Evolutionary conservation across 1,139 yeast species (phyloP).

Genomic region (Magnusiomyces magnusii): DNA sequence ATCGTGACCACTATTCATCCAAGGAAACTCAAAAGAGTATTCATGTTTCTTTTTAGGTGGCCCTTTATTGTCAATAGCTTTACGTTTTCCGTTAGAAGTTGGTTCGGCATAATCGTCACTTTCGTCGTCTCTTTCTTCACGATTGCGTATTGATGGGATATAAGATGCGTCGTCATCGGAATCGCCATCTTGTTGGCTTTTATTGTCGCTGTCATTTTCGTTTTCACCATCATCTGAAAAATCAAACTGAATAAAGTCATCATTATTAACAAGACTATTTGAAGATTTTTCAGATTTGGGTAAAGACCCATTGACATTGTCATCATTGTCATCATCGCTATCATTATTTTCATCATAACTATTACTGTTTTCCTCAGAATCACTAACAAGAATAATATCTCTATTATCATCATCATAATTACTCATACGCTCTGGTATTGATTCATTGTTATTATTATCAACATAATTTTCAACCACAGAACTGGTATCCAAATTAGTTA

Average conservation of each 20-base stretch:
- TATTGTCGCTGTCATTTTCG: constrained; percentile 12
- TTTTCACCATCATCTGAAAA: constrained; percentile 18
- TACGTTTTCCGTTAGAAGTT: not conserved
- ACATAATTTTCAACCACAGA: not conserved
- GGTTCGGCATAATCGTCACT: constrained; percentile 3
- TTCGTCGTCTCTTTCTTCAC: not conserved
- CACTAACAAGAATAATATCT: constrained; percentile 9
- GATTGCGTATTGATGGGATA: not conserved
- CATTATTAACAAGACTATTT: constrained; percentile 8
- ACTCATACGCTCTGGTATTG: not conserved
- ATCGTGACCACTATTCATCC: constrained; percentile 15
- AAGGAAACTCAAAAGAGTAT: constrained; percentile 1
- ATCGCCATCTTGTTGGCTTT: not conserved
- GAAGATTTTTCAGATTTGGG: not conserved
- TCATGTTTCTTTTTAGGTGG: not conserved
- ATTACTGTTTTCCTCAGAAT: not conserved
- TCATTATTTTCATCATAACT: not conserved
- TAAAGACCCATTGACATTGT: not conserved
- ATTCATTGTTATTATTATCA: not conserved
- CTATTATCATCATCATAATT: not conserved
- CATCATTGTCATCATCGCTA: not conserved
- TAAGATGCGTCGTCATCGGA: not conserved
- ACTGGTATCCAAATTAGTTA: not conserved
- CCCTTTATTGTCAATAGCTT: not conserved
- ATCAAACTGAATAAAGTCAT: constrained; percentile 15